Evolutionary conservation across 495 filamentous ascomycete genomes (phyloP).

Genomic region (Entonaema liquescens): DNA sequence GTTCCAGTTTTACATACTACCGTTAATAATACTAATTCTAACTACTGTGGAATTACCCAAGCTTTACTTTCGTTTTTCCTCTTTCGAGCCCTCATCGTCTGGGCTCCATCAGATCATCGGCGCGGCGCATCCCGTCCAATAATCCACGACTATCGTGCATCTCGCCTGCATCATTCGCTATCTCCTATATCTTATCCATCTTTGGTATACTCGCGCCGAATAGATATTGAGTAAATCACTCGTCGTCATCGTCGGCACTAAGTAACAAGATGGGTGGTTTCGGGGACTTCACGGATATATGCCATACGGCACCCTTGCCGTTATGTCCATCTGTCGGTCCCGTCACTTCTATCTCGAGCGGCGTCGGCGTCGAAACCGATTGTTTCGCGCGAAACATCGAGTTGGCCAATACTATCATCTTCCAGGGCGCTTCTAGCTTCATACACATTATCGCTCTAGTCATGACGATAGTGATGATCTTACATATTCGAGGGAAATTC

Average conservation of each 20-base stretch:
- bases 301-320: conserved; percentile 83
- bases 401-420: conserved; percentile 97
- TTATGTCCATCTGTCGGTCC: conserved; percentile 84
- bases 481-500: conserved; percentile 97
- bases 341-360: conserved; percentile 68
- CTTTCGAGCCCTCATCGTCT: conserved; percentile 10
- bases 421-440: conserved; percentile 89
- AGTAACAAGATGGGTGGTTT: conserved; percentile 73
- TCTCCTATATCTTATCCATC: not conserved
- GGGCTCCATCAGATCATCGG: conserved; percentile 2
- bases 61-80: conserved; percentile 23
- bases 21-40: conserved; percentile 35
- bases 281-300: conserved; percentile 88
- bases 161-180: conserved; percentile 19
- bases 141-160: conserved; percentile 1
- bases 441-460: conserved; percentile 90
- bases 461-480: conserved; percentile 96
- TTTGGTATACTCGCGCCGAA: not conserved
- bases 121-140: conserved; percentile 16
- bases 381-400: conserved; percentile 97
- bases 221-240: not conserved
- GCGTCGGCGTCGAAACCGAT: conserved; percentile 81
- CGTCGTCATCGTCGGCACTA: conserved; percentile 22
- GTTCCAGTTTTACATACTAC: conserved; percentile 24
- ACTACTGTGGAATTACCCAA: not conserved